These are phyloP conservation scores for Seiridium cupressi DNA, from an alignment of 2,329 filamentous ascomycete genomes.

Conservation along the genomic window DNA sequence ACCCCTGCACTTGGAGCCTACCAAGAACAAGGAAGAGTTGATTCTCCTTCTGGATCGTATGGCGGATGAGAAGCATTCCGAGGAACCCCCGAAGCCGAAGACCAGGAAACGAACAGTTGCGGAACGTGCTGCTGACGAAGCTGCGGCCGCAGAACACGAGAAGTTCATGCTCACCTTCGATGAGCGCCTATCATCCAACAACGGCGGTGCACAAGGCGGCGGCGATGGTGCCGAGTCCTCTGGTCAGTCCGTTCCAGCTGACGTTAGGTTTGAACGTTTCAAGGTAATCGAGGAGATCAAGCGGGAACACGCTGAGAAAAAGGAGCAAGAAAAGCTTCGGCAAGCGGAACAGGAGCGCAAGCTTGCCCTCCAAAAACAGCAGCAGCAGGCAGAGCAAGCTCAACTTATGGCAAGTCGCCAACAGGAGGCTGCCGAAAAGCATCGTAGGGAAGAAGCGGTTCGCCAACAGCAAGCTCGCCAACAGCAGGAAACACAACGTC, in stretches of 20 bases:
- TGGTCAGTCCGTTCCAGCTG: conserved; percentile 73
- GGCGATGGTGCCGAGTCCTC: conserved; percentile 67
- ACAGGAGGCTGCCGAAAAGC: conserved; percentile 18
- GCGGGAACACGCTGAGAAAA: conserved; percentile 72
- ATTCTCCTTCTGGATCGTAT: conserved; percentile 70
- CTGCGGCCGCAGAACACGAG: conserved; percentile 83
- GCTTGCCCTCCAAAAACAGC: conserved; percentile 41
- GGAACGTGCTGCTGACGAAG: conserved; percentile 93
- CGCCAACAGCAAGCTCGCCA: conserved; percentile 29
- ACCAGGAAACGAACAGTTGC: conserved; percentile 89
- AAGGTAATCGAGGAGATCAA: conserved; percentile 88
- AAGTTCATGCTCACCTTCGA: conserved; percentile 92
- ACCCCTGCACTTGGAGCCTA: conserved; percentile 75
- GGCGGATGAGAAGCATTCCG: conserved; percentile 74
- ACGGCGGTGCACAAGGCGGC: conserved; percentile 55
- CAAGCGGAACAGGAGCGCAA: conserved; percentile 59
- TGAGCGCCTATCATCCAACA: conserved; percentile 68
- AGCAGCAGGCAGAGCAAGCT: conserved; percentile 40
- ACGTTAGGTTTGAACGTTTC: conserved; percentile 85
- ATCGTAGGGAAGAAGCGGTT: conserved; percentile 14
- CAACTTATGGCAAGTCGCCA: conserved; percentile 43
- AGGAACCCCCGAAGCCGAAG: conserved; percentile 79
- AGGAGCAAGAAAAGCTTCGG: conserved; percentile 71
- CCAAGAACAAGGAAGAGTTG: conserved; percentile 65
- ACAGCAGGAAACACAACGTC: conserved; percentile 29